Evolutionary conservation across 768 basidiomycete genomes (phyloP).

Genomic region (Lentinula sp.): DNA sequence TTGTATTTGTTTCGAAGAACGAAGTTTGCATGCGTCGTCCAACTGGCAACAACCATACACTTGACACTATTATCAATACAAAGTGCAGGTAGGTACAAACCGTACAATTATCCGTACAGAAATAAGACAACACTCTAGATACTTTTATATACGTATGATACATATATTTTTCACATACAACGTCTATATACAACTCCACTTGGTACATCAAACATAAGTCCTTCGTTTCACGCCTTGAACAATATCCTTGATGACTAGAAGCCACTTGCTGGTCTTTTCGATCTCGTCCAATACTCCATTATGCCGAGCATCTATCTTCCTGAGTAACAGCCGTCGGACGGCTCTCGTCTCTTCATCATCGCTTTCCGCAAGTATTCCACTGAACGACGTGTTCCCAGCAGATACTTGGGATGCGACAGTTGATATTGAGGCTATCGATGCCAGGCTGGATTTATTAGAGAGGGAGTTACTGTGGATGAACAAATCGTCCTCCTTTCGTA

Average conservation of each 20-base stretch:
- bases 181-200: not conserved
- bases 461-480: constrained; percentile 21
- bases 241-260: constrained; percentile 59
- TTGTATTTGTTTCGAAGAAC: not conserved
- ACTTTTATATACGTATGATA: not conserved
- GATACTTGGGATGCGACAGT: constrained; percentile 35
- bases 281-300: constrained; percentile 58
- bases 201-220: constrained; percentile 23
- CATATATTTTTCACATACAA: not conserved
- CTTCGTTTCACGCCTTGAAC: constrained; percentile 50
- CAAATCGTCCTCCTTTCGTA: constrained; percentile 24
- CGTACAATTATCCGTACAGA: not conserved
- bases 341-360: constrained; percentile 62
- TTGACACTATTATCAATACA: constrained; percentile 1
- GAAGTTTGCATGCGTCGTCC: too few species aligned
- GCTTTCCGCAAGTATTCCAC: constrained; percentile 42
- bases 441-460: constrained; percentile 30
- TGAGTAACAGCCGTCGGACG: constrained; percentile 56
- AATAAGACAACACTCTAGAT: not conserved
- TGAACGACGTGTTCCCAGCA: constrained; percentile 35
- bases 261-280: constrained; percentile 53
- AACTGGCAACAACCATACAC: not conserved
- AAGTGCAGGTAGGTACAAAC: not conserved
- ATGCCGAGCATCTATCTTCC: constrained; percentile 57
- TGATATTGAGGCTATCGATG: constrained; percentile 36